These are phyloP conservation scores for Suillus paluster DNA, from an alignment of 768 basidiomycete genomes.

Conservation along the genomic window DNA sequence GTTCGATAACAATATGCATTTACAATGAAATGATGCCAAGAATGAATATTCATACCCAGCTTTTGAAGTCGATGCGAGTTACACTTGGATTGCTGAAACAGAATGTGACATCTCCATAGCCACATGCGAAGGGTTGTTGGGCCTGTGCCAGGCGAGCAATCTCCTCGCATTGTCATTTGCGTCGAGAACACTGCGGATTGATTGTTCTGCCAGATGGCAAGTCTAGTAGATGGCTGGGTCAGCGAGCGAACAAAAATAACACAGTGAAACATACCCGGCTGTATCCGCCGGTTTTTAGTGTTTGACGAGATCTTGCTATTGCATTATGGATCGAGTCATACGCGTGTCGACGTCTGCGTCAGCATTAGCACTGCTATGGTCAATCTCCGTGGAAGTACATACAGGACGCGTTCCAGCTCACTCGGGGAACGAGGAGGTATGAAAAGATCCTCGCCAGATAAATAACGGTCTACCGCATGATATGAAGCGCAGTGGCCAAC, in stretches of 20 bases:
- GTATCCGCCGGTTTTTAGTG: conserved; percentile 53
- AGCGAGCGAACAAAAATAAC: conserved; percentile 10
- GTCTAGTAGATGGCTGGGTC: conserved; percentile 47
- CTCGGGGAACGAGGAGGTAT: conserved; percentile 58
- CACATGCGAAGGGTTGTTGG: background rate
- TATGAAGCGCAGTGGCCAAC: conserved; percentile 73
- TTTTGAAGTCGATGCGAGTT: background rate
- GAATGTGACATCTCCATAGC: background rate
- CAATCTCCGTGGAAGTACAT: conserved; percentile 27
- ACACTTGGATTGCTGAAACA: background rate
- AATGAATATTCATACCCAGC: background rate
- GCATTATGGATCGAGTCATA: conserved; percentile 77
- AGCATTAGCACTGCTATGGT: conserved; percentile 5
- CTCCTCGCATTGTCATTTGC: conserved; percentile 61
- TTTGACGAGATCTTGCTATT: conserved; percentile 63
- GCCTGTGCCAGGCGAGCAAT: conserved; percentile 59
- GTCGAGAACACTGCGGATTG: conserved; percentile 63
- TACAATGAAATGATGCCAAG: background rate
- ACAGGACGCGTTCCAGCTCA: conserved; percentile 71
- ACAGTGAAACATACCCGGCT: conserved; percentile 39
- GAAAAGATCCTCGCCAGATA: conserved; percentile 66
- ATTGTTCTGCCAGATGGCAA: conserved; percentile 64
- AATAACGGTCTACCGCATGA: conserved; percentile 68
- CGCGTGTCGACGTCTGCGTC: conserved; percentile 63
- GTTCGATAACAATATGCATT: background rate